Evolutionary conservation across 306 rosid genomes (phyloP).

Genomic region (Dalbergia cochinchinensis): DNA sequence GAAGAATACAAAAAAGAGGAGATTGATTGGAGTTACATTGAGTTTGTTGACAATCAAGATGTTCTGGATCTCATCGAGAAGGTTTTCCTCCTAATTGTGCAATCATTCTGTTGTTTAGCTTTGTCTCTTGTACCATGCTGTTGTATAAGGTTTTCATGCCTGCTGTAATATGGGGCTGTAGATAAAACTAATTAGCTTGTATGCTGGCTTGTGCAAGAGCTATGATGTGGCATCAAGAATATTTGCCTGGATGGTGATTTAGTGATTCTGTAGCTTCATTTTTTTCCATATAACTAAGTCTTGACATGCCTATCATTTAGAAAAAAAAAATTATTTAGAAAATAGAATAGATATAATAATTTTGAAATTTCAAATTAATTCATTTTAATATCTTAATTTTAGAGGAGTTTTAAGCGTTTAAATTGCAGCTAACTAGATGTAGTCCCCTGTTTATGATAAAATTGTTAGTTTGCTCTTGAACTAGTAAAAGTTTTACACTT

Average conservation of each 20-base stretch:
- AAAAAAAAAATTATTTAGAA: not conserved
- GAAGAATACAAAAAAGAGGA: constrained; percentile 99
- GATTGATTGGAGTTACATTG: constrained; percentile 99
- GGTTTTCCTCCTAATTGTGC: constrained; percentile 60
- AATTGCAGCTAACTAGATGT: not conserved
- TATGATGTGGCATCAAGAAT: constrained; percentile 28
- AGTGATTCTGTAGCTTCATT: constrained; percentile 20
- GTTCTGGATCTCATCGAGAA: constrained; percentile 96
- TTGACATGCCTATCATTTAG: constrained; percentile 16
- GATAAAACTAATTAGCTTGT: constrained; percentile 20
- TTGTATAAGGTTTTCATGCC: constrained; percentile 40
- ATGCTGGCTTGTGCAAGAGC: constrained; percentile 29
- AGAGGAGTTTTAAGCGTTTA: constrained; percentile 14
- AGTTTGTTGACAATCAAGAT: constrained; percentile 97
- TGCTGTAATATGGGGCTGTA: not conserved
- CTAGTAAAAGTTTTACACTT: not conserved
- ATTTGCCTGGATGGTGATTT: constrained; percentile 23
- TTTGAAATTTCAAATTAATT: not conserved
- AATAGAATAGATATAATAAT: constrained; percentile 8
- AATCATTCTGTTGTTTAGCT: constrained; percentile 37
- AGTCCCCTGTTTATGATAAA: constrained; percentile 9
- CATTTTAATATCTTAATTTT: not conserved
- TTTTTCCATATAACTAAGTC: constrained; percentile 30
- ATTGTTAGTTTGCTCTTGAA: constrained; percentile 5
- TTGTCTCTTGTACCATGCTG: constrained; percentile 17